A percentile compares a stretch with the other conserved stretches of the same genome.
These are phyloP conservation scores for Phoma sp. DNA, from an alignment of 2,329 filamentous ascomycete genomes.

Conservation along the genomic window DNA sequence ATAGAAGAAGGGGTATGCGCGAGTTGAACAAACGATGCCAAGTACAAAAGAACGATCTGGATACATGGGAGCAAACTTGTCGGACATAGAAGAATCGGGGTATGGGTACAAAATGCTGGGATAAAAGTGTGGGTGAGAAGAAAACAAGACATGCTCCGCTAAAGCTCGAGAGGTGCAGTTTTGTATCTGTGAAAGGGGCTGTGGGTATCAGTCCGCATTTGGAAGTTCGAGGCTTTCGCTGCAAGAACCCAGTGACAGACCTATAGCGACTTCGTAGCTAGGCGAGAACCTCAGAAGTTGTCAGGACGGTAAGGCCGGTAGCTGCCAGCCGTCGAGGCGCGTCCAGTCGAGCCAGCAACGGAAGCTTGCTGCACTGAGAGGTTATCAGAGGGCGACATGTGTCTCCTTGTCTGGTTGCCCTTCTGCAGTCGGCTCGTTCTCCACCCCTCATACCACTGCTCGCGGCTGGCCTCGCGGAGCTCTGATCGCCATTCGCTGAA, in stretches of 20 bases:
- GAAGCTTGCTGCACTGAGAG: constrained; percentile 33
- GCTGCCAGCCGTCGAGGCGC: constrained; percentile 33
- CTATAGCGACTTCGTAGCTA: not conserved
- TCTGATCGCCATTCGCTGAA: constrained; percentile 94
- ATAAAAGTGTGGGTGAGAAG: constrained; percentile 7
- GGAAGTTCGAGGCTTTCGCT: too few relatives aligned
- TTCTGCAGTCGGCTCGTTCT: constrained; percentile 64
- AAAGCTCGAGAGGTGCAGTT: not conserved
- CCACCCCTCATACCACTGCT: constrained; percentile 97
- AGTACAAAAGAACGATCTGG: constrained; percentile 14
- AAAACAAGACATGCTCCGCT: not conserved
- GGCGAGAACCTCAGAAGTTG: constrained; percentile 21
- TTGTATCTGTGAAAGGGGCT: too few relatives aligned
- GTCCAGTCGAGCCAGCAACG: constrained; percentile 27
- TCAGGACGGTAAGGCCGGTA: constrained; percentile 33
- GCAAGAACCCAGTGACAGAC: too few relatives aligned
- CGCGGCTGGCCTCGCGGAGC: constrained; percentile 85
- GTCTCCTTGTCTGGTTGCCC: constrained; percentile 29
- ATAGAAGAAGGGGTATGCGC: constrained; percentile 35
- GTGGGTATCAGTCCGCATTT: too few relatives aligned
- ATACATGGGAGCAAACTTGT: constrained; percentile 6
- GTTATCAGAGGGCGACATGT: constrained; percentile 39
- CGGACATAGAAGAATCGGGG: constrained; percentile 8
- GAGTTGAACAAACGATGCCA: constrained; percentile 24
- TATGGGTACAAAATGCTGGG: constrained; percentile 12